phyloP scores from a whole-genome alignment of 2,329 filamentous ascomycete species.

The Fusarium sublunatum region DNA sequence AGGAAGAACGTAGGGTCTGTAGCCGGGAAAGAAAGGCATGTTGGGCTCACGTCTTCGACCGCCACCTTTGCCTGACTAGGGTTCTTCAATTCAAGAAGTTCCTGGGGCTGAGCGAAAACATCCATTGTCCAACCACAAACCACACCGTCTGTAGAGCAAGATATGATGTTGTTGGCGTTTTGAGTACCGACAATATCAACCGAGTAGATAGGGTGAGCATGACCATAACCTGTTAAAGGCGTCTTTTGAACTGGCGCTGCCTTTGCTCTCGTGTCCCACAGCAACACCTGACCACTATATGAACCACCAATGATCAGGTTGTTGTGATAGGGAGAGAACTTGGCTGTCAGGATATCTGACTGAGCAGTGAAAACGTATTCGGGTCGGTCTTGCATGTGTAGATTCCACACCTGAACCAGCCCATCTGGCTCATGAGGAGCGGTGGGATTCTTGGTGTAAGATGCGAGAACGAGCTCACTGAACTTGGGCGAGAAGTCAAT shows the following conservation, averaged over 20 bases:
- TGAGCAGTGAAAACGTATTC: slow-evolving; percentile 98
- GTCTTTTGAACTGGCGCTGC: slow-evolving; percentile 95
- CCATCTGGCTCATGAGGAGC: slow-evolving; percentile 94
- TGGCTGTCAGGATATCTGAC: slow-evolving; percentile 93
- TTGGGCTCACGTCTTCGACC: slow-evolving; percentile 94
- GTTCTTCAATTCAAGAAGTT: slow-evolving; percentile 87
- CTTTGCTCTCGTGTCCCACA: slow-evolving; percentile 95
- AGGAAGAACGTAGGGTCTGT: slow-evolving; percentile 98
- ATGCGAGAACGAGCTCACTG: slow-evolving; percentile 89
- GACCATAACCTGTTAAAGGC: slow-evolving; percentile 90
- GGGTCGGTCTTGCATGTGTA: slow-evolving; percentile 91
- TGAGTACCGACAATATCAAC: slow-evolving; percentile 97
- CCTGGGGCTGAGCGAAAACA: slow-evolving; percentile 96
- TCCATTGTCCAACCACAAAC: slow-evolving; percentile 98
- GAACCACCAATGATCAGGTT: slow-evolving; percentile 96
- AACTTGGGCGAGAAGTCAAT: slow-evolving; percentile 97
- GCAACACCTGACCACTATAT: slow-evolving; percentile 93
- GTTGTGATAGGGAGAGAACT: slow-evolving; percentile 98
- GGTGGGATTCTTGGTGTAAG: slow-evolving; percentile 97
- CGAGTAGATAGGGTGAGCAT: slow-evolving; percentile 96
- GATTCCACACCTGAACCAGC: slow-evolving; percentile 95
- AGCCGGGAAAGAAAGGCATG: slow-evolving; percentile 92
- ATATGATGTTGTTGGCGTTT: slow-evolving; percentile 98
- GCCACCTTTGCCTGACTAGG: slow-evolving; percentile 80
- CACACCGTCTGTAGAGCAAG: slow-evolving; percentile 94